Evolutionary conservation across 306 rosid species (phyloP), one percentile per base, ranked within the genome.

Genomic region (Amphicarpaea edgeworthii): DNA sequence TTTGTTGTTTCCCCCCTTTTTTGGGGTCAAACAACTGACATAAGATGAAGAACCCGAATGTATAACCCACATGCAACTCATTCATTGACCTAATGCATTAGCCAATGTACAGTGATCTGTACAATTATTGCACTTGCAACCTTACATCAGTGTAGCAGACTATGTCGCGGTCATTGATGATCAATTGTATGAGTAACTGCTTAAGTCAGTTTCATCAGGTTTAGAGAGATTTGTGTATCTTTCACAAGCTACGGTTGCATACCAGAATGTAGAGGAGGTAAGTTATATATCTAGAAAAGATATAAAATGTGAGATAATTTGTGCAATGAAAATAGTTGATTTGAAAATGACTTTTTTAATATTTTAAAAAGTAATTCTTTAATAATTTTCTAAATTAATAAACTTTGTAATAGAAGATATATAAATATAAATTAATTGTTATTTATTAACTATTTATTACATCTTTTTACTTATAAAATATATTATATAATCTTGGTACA

Each of bases 41-140:
- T 37, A 26, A 24, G n/a, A n/a, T n/a, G n/a, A n/a, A n/a, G 26
- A 41, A 54, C 41, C 67, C 3, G 62, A 79, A 54, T 83, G 88
- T 82, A 79, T 67, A 85, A 75, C 54, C 47, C 46, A 69, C 63
- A 62, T 69, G 72, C 20, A 65, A 24, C 66, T 74, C 72, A 50
- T 59, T 74, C 72, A 50, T 59, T 16, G 42, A 43, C 65, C 12
- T 15, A 59, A 9, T 68, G 65, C 51, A 53, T 75, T 69, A 47
- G 46, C 66, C 43, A 62, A 14, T 16, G 10, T 7, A 68, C 53
- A 59, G 28, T 26, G 73, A 42, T 67, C 54, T 77, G 47, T 79
- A 59, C 16, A 46, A 19, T 47, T 32, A 53, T 43, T 42, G 42
- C 41, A 61, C 17, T 19, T 67, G 24, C 26, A 19, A 66, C 34